Base-by-base conservation (phyloP, 2,329 filamentous ascomycete genomes). In the Sclerotinia trifoliorum region DNA sequence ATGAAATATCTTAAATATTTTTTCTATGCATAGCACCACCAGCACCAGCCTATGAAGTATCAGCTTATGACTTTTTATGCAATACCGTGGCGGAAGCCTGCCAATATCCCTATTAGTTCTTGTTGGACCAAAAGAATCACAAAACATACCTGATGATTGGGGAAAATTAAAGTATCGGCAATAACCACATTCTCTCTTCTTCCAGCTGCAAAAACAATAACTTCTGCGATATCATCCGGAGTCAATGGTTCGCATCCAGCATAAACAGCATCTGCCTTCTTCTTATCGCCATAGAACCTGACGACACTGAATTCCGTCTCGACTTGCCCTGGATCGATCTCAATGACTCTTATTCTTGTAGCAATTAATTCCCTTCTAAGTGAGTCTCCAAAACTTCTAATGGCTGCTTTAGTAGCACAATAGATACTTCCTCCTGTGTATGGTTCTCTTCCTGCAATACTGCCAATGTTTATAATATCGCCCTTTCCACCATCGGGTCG, bases 391-490 rank as follows among this genome's bases (percentile, higher is more conserved):
- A 96, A 97, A 73, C 85, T 90, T 74, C 90, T 87, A 67, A 97
- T 90, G 1, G 94, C 94, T 26, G 93, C 92, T 81, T 97, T 97
- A 69, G 91, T 94, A 0, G 93, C 92, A 79, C 94, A 97, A 84
- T 97, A 97, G 77, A 97, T 96, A 78, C 89, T 88, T 39, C 94
- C 94, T 62, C 93, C 92, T 1, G 88, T 83, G 79, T 97, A 97
- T 15, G 92, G 86, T 74, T 96, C 93, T 56, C 93, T 86, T 42
- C 93, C 94, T n/a, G 94, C 94, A 77, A 97, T 94, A 73, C 90
- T 93, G 70, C 94, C 94, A 76, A 97, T 88, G 78, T 97, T 98
- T 82, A 99, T 96, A 78, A 99, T 94, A 78, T 98, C 95, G 74
- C 94, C 94, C 55, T 86, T 83, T 68, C 93, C 94, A 69, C 91